Percentiles rank a stretch among this genome's conserved stretches.
phyloP scores from a whole-genome alignment of 2,329 filamentous ascomycete genomes.

The Cytospora paraplurivora region DNA sequence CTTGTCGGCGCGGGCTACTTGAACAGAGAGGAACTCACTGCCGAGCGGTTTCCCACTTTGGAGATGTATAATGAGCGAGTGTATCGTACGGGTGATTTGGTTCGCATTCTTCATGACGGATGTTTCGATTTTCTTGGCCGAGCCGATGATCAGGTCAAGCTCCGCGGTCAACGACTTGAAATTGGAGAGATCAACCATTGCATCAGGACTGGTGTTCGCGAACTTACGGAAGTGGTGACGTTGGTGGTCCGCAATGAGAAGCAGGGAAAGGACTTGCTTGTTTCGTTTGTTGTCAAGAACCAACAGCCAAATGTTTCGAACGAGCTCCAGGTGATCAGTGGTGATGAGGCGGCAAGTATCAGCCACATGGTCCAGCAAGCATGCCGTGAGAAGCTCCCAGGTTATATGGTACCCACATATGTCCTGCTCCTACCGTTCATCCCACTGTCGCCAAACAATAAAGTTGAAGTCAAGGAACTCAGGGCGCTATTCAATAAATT shows the following conservation, averaged over 20 bases:
- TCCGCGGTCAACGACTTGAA: conserved; percentile 85
- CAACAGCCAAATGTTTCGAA: background rate
- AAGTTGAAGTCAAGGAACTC: conserved; percentile 74
- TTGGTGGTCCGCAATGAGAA: conserved; percentile 71
- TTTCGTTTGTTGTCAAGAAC: conserved; percentile 66
- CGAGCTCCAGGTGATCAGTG: conserved; percentile 35
- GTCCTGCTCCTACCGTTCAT: conserved; percentile 71
- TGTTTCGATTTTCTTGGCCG: conserved; percentile 87
- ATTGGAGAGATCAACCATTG: conserved; percentile 89
- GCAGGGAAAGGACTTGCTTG: conserved; percentile 78
- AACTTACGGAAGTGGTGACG: conserved; percentile 71
- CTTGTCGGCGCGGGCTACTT: conserved; percentile 90
- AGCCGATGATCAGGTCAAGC: conserved; percentile 88
- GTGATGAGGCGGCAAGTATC: conserved; percentile 42
- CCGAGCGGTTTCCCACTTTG: conserved; percentile 72
- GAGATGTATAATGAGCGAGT: conserved; percentile 60
- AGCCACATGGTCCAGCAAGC: conserved; percentile 54
- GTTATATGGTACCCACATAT: conserved; percentile 91
- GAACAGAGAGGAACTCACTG: conserved; percentile 75
- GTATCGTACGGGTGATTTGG: conserved; percentile 88
- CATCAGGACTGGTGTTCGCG: conserved; percentile 62
- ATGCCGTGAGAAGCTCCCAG: conserved; percentile 71
- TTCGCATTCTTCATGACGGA: conserved; percentile 76
- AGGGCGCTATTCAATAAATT: conserved; percentile 66
- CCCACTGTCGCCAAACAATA: conserved; percentile 86